A percentile compares a stretch with the other conserved stretches of the same genome.
These are phyloP conservation scores for Coemansia sp. DNA, from an alignment of 192 early-diverging fungal genomes.

Conservation along the genomic window DNA sequence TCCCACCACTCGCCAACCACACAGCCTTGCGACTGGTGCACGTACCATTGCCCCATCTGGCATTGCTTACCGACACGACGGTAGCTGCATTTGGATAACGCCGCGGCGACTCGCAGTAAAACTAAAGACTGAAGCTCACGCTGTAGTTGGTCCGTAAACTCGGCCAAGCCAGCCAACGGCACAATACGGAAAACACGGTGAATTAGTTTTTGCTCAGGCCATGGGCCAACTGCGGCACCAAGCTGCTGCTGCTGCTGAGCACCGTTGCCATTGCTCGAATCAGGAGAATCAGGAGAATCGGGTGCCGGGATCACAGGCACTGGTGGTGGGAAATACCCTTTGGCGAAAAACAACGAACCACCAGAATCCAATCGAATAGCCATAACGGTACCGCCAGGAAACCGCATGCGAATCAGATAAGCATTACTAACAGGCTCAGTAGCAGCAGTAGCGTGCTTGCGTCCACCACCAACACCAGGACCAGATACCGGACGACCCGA, in stretches of 20 bases:
- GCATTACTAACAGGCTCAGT: slow-evolving; percentile 12
- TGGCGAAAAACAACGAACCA: slow-evolving; percentile 37
- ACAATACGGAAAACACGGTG: slow-evolving; percentile 50
- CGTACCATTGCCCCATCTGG: slow-evolving; percentile 51
- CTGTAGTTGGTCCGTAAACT: slow-evolving; percentile 49
- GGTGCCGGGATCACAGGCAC: neutral
- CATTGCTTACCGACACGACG: slow-evolving; percentile 14
- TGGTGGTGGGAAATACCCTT: slow-evolving; percentile 43
- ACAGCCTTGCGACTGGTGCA: slow-evolving; percentile 55
- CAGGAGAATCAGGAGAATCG: neutral
- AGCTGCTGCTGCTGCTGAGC: neutral
- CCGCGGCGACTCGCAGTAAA: slow-evolving; percentile 42
- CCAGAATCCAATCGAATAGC: slow-evolving; percentile 28
- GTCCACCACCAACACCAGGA: neutral
- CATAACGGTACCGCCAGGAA: slow-evolving; percentile 51
- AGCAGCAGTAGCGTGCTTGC: neutral
- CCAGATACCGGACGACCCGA: neutral
- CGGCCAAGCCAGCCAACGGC: slow-evolving; percentile 25
- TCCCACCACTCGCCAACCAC: slow-evolving; percentile 52
- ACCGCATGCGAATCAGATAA: slow-evolving; percentile 43
- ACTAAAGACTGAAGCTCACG: slow-evolving; percentile 47
- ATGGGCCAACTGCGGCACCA: neutral
- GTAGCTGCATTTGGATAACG: slow-evolving; percentile 27
- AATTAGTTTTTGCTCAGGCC: slow-evolving; percentile 32
- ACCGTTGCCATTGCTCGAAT: neutral